Conservation (phyloP, 148 eudicot species). For the Arctostaphylos glauca region DNA sequence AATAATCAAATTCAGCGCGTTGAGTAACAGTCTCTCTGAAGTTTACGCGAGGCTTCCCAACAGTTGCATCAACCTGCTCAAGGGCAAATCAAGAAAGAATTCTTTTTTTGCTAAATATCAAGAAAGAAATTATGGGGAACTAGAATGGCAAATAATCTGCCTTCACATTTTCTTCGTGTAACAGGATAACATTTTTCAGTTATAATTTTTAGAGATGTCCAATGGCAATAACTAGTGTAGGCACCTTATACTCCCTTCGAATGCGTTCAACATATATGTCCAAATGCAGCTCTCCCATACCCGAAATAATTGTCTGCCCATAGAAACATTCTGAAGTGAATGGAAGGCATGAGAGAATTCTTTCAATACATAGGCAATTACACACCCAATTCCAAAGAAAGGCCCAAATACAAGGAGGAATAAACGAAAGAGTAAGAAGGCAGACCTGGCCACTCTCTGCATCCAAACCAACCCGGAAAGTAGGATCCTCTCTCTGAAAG, state of each 20-base stretch:
- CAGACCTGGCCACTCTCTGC: conserved; percentile 78
- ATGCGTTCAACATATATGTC: conserved; percentile 98
- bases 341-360: neutral
- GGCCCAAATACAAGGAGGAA: neutral
- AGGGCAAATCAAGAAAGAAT: conserved; percentile 12
- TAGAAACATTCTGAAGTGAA: conserved; percentile 15
- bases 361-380: neutral
- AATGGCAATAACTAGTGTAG: neutral
- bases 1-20: conserved; percentile 90
- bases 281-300: conserved; percentile 98
- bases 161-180: neutral
- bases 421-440: neutral
- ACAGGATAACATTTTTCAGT: neutral
- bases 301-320: conserved; percentile 89
- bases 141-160: neutral
- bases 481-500: conserved; percentile 97
- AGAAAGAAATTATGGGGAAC: conserved; percentile 5
- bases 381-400: neutral
- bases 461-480: conserved; percentile 97
- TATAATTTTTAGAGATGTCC: neutral
- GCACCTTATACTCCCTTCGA: conserved; percentile 86
- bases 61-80: conserved; percentile 78
- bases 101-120: no score
- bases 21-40: conserved; percentile 96
- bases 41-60: conserved; percentile 97